Base-by-base conservation (phyloP, 2,329 filamentous ascomycete species). In the Fusarium domesticum region DNA sequence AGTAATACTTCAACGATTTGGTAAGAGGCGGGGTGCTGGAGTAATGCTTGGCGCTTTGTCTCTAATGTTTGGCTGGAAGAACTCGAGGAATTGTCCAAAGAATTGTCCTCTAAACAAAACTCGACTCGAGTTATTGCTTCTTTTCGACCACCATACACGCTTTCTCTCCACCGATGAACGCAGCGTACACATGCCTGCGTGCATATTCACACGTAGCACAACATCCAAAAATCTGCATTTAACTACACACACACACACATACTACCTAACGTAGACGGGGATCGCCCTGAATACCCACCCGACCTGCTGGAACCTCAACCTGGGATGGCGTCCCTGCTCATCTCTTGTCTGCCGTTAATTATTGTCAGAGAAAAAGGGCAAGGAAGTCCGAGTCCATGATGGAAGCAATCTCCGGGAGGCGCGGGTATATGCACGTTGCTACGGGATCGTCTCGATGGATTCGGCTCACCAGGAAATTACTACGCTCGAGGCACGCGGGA, bases 401-500 rank as follows among this genome's bases (percentile, higher is more conserved):
- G 42, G 36, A 43, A 47, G 55, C 46, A 59, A 59, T 60, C 48
- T 59, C 57, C 57, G 55, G 42, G 35, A 28, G n/a, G 42, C 51
- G 7, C 51, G 46, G 42, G 48, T 58, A 46, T 52, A 56, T 53
- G 54, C 43, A 12, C 45, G 42, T 59, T 47, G 54, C 38, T 49
- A 43, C 58, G 25, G 44, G 48, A 56, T 53, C 38, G 44, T 45
- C 40, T 54, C 38, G 39, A 42, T 37, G 19, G 43, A 32, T 39
- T 37, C 45, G 38, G 54, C 42, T 43, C 50, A 43, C 43, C 38
- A 58, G 52, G 57, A 59, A 58, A 59, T 60, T 58, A 48, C 36
- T 39, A 50, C 49, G 37, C 39, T 48, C 41, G 48, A 53, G 50
- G 54, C 43, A 44, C 46, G 45, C 33, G 39, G 41, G 12, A 45